Conservation (phyloP, 2,329 filamentous ascomycete genomes). For the Paecilomyces sp. region DNA sequence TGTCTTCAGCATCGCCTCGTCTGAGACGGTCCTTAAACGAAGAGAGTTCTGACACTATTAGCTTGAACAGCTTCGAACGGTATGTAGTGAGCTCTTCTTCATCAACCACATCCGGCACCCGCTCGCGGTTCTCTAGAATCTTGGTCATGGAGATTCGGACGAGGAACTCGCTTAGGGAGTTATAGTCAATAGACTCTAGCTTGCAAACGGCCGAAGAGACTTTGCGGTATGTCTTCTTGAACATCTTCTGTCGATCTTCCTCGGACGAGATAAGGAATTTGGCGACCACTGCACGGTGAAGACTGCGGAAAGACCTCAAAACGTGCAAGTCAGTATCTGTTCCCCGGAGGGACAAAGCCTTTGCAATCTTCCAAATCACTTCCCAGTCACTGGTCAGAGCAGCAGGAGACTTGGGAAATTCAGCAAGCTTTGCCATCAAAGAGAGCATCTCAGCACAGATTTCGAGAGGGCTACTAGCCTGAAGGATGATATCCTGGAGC, state of each 20-base stretch:
- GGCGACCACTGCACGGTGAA: slow-evolving; percentile 26
- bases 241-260: slow-evolving; percentile 23
- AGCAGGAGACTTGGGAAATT: slow-evolving; percentile 32
- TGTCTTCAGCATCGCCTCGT: slow-evolving; percentile 24
- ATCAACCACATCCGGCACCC: slow-evolving; percentile 21
- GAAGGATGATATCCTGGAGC: slow-evolving; percentile 24
- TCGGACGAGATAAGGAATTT: slow-evolving; percentile 28
- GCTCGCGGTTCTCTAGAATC: slow-evolving; percentile 24
- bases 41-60: slow-evolving; percentile 28
- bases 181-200: slow-evolving; percentile 21
- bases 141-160: slow-evolving; percentile 26
- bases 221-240: slow-evolving; percentile 27
- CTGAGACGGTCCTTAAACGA: slow-evolving; percentile 26
- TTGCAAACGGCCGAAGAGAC: slow-evolving; percentile 22
- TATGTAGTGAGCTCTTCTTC: slow-evolving; percentile 22
- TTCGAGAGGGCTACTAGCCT: slow-evolving; percentile 17
- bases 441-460: slow-evolving; percentile 25
- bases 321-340: slow-evolving; percentile 25
- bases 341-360: slow-evolving; percentile 23
- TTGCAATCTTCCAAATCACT: slow-evolving; percentile 28
- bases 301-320: slow-evolving; percentile 29
- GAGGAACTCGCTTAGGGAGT: slow-evolving; percentile 31
- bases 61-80: slow-evolving; percentile 26
- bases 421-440: slow-evolving; percentile 32
- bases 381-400: slow-evolving; percentile 28